These are phyloP conservation scores for Skeletonema tropicum DNA, from an alignment of 108 stramenopile species.

Conservation along the genomic window DNA sequence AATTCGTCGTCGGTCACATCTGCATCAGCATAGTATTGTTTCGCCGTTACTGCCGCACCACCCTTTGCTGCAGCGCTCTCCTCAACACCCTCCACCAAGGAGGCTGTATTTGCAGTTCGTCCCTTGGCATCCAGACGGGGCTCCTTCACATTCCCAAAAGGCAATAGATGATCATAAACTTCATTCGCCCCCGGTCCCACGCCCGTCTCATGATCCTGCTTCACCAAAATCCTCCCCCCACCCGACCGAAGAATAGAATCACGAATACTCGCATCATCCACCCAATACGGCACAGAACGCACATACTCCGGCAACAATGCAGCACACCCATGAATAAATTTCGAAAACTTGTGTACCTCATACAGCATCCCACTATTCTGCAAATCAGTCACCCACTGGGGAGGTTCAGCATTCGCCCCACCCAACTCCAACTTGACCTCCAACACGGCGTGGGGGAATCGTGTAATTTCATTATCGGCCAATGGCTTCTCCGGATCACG, in stretches of 20 bases:
- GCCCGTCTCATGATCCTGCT: constrained; percentile 51
- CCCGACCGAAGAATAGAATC: constrained; percentile 87
- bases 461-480: constrained; percentile 85
- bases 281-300: constrained; percentile 94
- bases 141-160: constrained; percentile 80
- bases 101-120: constrained; percentile 64
- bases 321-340: constrained; percentile 92
- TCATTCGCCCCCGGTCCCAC: constrained; percentile 87
- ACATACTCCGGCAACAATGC: constrained; percentile 94
- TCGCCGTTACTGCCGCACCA: constrained; percentile 9
- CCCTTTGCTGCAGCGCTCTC: neutral
- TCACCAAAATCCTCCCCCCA: constrained; percentile 71
- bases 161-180: constrained; percentile 87
- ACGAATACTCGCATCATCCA: constrained; percentile 92
- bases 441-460: constrained; percentile 96
- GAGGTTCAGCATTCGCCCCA: constrained; percentile 83
- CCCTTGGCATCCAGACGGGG: constrained; percentile 74
- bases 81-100: constrained; percentile 44
- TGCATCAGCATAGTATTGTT: constrained; percentile 53
- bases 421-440: constrained; percentile 95
- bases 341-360: constrained; percentile 96
- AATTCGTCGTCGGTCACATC: constrained; percentile 52
- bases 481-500: constrained; percentile 85
- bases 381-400: constrained; percentile 93
- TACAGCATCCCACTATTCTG: constrained; percentile 88